phyloP scores from a whole-genome alignment of 352 stramenopile species.

The Globisporangium middletonii region DNA sequence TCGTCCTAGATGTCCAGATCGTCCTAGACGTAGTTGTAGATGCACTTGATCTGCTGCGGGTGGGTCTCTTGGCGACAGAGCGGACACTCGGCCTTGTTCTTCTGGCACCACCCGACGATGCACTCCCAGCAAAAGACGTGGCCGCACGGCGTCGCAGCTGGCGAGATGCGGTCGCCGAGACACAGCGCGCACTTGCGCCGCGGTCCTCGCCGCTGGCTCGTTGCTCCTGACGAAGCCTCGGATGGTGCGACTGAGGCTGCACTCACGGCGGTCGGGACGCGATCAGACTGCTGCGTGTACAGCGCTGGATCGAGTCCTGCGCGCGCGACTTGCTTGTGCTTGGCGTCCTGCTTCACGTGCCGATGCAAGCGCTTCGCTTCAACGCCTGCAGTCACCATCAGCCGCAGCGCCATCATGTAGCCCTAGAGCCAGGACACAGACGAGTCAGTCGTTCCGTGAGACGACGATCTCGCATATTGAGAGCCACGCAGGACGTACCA shows the following conservation, averaged over 20 bases:
- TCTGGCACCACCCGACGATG: conserved; percentile 91
- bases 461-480: background rate
- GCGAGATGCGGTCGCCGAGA: conserved; percentile 66
- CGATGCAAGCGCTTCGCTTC: conserved; percentile 48
- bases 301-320: conserved; percentile 12
- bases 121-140: conserved; percentile 93
- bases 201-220: conserved; percentile 7
- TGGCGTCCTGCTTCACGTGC: conserved; percentile 38
- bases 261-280: conserved; percentile 31
- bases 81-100: conserved; percentile 88
- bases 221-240: background rate
- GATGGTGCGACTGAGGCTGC: conserved; percentile 2
- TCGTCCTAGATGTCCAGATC: too few species aligned
- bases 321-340: conserved; percentile 30
- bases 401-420: conserved; percentile 71
- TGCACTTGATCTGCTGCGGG: conserved; percentile 88
- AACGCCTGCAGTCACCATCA: conserved; percentile 38
- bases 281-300: conserved; percentile 24
- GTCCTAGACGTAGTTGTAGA: conserved; percentile 86
- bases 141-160: conserved; percentile 80
- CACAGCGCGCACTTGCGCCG: conserved; percentile 84
- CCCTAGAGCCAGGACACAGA: conserved; percentile 25
- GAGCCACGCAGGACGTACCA: conserved; percentile 27
- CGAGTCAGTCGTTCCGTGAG: background rate
- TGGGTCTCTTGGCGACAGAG: conserved; percentile 83